Conservation (phyloP, 1,284 basidiomycete species). For the Moniliella sp. region DNA sequence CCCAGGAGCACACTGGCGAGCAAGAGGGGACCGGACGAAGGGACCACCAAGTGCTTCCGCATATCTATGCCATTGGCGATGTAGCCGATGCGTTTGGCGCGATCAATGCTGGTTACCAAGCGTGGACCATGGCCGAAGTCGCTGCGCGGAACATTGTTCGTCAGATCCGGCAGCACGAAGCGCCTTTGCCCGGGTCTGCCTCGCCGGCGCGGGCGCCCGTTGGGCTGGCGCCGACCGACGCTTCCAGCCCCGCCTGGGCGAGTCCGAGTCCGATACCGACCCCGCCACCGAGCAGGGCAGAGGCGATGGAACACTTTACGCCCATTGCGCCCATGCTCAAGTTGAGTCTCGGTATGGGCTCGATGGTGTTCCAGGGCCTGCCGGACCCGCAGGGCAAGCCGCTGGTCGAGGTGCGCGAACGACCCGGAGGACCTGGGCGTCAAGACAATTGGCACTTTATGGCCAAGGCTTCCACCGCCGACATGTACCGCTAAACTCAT, state of each 20-base stretch:
- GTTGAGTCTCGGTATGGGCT: constrained; percentile 21
- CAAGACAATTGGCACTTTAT: constrained; percentile 24
- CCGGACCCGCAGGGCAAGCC: constrained; percentile 5
- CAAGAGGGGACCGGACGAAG: background rate
- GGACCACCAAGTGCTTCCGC: constrained; percentile 1
- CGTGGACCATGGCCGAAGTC: constrained; percentile 31
- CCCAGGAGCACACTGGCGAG: constrained; percentile 2
- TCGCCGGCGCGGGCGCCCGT: background rate
- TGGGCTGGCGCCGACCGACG: too few species aligned
- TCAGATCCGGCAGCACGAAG: constrained; percentile 8
- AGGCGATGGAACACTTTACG: constrained; percentile 9
- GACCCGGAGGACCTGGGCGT: constrained; percentile 24
- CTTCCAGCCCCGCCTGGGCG: background rate
- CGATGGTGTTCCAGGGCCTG: constrained; percentile 21
- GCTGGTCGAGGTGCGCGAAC: constrained; percentile 13
- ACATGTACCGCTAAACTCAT: constrained; percentile 15
- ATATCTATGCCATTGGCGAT: constrained; percentile 30
- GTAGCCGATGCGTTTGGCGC: constrained; percentile 30
- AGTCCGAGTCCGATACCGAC: background rate
- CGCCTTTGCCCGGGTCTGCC: background rate
- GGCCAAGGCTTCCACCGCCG: constrained; percentile 16
- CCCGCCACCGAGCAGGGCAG: background rate
- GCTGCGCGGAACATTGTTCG: constrained; percentile 26
- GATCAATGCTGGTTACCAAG: constrained; percentile 31
- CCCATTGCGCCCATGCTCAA: constrained; percentile 26